These are phyloP conservation scores for Alternaria arbusti DNA, from an alignment of 2,329 filamentous ascomycete genomes.

Conservation along the genomic window DNA sequence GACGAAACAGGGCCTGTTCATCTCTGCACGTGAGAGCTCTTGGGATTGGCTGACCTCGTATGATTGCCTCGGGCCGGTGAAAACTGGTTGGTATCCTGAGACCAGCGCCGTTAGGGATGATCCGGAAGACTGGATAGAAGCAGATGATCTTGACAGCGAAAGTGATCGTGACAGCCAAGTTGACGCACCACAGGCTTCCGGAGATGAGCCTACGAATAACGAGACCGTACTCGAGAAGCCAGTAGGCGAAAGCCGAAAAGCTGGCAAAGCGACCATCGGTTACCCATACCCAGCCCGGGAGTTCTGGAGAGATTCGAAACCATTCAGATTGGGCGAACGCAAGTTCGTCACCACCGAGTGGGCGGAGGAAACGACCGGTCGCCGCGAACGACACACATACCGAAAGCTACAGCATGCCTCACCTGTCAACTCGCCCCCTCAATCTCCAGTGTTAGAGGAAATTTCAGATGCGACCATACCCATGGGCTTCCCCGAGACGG, in stretches of 20 bases:
- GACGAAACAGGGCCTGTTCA: conserved; percentile 5
- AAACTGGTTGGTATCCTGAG: neutral
- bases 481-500: neutral
- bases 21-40: conserved; percentile 7
- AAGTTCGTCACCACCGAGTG: neutral
- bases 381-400: conserved; percentile 13
- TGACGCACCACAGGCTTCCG: neutral
- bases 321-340: neutral
- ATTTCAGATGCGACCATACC: neutral
- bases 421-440: conserved; percentile 10
- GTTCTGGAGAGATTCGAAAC: neutral
- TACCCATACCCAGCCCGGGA: neutral
- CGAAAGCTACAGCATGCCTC: neutral
- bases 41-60: conserved; percentile 19
- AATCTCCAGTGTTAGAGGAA: neutral
- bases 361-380: conserved; percentile 6
- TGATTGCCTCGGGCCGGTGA: conserved; percentile 7
- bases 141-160: neutral
- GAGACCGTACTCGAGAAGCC: neutral
- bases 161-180: neutral
- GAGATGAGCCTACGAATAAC: neutral
- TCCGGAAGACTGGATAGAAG: neutral
- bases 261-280: neutral
- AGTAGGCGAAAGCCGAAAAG: neutral
- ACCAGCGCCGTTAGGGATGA: neutral